Conservation (phyloP, 2,329 filamentous ascomycete species). For the Coniochaeta pulveracea region DNA sequence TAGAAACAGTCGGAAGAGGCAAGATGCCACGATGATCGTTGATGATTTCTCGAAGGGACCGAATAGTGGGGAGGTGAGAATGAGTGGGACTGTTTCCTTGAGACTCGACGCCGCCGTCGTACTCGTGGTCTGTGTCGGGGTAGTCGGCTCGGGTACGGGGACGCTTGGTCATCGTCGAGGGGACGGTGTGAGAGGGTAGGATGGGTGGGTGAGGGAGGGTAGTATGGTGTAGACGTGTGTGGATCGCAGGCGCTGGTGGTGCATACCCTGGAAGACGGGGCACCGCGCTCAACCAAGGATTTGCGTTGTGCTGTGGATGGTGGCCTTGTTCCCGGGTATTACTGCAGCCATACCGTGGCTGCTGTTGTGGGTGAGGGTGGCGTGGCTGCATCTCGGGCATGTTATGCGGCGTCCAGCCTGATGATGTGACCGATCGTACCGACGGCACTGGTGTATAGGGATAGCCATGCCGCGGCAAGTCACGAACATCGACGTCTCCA, state of each 20-base stretch:
- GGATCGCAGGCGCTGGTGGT: conserved; percentile 20
- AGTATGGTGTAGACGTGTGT: conserved; percentile 4
- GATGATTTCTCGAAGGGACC: no score
- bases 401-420: conserved; percentile 19
- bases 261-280: not conserved
- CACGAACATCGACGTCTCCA: not conserved
- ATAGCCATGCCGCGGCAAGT: not conserved
- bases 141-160: conserved; percentile 32
- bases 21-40: no score
- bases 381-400: conserved; percentile 8
- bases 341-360: no score
- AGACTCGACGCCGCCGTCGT: conserved; percentile 11
- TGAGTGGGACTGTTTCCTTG: conserved; percentile 10
- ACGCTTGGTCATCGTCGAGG: conserved; percentile 17
- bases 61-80: no score
- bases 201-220: conserved; percentile 3
- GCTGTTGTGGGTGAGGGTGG: conserved; percentile 4
- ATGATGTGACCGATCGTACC: conserved; percentile 2
- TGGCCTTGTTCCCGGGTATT: no score
- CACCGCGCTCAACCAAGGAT: conserved; percentile 32
- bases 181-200: conserved; percentile 6
- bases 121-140: conserved; percentile 9
- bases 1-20: not conserved
- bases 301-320: conserved; percentile 17
- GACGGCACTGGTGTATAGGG: not conserved